Evolutionary conservation across 106 monocot genomes (phyloP).

Genomic region (Platanthera guangdongensis): DNA sequence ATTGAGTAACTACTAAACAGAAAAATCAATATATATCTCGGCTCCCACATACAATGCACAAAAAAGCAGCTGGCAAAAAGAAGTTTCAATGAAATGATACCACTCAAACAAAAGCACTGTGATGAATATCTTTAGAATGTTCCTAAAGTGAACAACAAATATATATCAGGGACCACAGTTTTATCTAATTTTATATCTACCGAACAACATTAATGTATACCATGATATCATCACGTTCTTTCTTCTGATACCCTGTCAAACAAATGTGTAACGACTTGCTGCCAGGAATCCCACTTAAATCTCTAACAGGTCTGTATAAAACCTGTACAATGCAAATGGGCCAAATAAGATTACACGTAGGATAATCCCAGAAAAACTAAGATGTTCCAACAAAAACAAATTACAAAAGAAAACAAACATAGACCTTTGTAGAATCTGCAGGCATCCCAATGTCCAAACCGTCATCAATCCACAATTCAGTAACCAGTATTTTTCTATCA

Average conservation of each 20-base stretch:
- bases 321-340: constrained; percentile 29
- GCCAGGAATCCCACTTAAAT: constrained; percentile 89
- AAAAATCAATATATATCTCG: neutral
- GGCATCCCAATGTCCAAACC: constrained; percentile 43
- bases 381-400: neutral
- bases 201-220: constrained; percentile 22
- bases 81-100: neutral
- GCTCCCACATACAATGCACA: neutral
- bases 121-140: neutral
- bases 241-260: constrained; percentile 91
- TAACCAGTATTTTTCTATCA: constrained; percentile 69
- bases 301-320: constrained; percentile 71
- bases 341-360: neutral
- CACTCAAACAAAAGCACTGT: neutral
- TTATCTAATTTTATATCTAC: neutral
- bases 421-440: constrained; percentile 59
- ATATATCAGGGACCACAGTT: neutral
- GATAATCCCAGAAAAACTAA: neutral
- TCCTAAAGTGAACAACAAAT: neutral
- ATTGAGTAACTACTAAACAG: neutral
- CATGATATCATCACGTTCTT: constrained; percentile 92
- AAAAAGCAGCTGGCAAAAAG: neutral
- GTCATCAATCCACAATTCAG: constrained; percentile 83
- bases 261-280: constrained; percentile 56
- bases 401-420: neutral